Conservation (phyloP, 345 rosid genomes). For the Salix koriyanagi region DNA sequence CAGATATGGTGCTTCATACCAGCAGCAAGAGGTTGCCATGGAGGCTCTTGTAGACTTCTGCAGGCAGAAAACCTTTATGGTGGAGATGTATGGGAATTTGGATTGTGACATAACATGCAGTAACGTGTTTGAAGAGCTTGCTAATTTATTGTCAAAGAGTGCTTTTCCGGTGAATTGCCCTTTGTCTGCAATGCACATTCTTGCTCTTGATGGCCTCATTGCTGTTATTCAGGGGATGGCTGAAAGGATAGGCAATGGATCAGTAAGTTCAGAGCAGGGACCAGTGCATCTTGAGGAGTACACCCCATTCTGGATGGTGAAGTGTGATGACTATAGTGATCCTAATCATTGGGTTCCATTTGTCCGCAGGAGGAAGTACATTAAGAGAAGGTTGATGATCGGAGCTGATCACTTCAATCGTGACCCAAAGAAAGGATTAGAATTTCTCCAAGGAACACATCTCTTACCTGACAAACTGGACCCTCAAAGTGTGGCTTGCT, state of each 20-base stretch:
- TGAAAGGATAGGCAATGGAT: constrained; percentile 82
- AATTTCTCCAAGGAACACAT: constrained; percentile 97
- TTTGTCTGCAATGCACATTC: constrained; percentile 92
- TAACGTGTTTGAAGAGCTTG: constrained; percentile 95
- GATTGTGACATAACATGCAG: constrained; percentile 99
- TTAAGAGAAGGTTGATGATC: constrained; percentile 95
- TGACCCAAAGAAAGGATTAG: constrained; percentile 97
- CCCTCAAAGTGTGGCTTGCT: constrained; percentile 99
- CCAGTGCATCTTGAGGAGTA: constrained; percentile 83
- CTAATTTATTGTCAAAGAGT: constrained; percentile 89
- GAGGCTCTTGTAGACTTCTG: constrained; percentile 99
- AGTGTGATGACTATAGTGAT: constrained; percentile 77
- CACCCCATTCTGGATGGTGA: constrained; percentile 96
- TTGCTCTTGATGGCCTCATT: constrained; percentile 91
- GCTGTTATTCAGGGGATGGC: constrained; percentile 99
- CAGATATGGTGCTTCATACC: constrained; percentile 83
- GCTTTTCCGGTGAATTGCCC: constrained; percentile 98
- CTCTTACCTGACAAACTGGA: constrained; percentile 97
- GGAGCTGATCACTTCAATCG: constrained; percentile 99
- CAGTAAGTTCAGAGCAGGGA: constrained; percentile 54
- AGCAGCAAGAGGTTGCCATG: constrained; percentile 99
- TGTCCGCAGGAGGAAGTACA: constrained; percentile 83
- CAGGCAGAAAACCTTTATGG: constrained; percentile 96
- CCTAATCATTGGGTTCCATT: constrained; percentile 90
- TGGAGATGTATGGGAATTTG: constrained; percentile 97